These are phyloP conservation scores for Chrysosphaeria jannelii DNA, from an alignment of 2,329 filamentous ascomycete genomes.

Conservation along the genomic window DNA sequence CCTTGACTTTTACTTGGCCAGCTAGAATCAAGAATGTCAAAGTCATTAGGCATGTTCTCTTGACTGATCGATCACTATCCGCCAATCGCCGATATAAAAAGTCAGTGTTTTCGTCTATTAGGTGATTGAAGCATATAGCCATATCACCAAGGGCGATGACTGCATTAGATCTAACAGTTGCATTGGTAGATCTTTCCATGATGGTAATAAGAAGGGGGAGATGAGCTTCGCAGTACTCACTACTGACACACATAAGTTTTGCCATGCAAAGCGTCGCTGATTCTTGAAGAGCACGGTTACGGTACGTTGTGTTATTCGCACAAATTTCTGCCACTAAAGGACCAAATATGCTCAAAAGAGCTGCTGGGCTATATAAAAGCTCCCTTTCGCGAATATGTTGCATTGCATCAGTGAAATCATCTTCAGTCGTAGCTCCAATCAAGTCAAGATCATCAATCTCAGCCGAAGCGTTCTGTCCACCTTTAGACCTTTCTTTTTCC, in stretches of 20 bases:
- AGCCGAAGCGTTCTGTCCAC: constrained; percentile 14
- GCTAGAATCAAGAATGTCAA: constrained; percentile 89
- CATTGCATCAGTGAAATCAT: constrained; percentile 75
- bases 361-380: constrained; percentile 53
- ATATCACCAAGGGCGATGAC: constrained; percentile 95
- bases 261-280: constrained; percentile 83
- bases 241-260: constrained; percentile 95
- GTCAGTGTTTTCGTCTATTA: constrained; percentile 97
- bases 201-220: constrained; percentile 88
- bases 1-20: constrained; percentile 97
- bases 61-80: constrained; percentile 66
- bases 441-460: constrained; percentile 67
- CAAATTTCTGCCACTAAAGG: constrained; percentile 82
- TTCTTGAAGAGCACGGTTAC: constrained; percentile 68
- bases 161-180: constrained; percentile 80
- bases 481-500: constrained; percentile 45
- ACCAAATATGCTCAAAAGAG: constrained; percentile 69
- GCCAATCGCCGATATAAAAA: constrained; percentile 86
- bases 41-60: constrained; percentile 94
- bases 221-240: constrained; percentile 85
- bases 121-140: constrained; percentile 97
- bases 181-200: constrained; percentile 76
- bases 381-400: constrained; percentile 60
- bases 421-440: constrained; percentile 85
- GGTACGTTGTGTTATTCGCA: constrained; percentile 76